A percentile compares a stretch with the other conserved stretches of the same genome.
Conservation (phyloP, 805 yeast species). For the Wickerhamomyces alni region DNA sequence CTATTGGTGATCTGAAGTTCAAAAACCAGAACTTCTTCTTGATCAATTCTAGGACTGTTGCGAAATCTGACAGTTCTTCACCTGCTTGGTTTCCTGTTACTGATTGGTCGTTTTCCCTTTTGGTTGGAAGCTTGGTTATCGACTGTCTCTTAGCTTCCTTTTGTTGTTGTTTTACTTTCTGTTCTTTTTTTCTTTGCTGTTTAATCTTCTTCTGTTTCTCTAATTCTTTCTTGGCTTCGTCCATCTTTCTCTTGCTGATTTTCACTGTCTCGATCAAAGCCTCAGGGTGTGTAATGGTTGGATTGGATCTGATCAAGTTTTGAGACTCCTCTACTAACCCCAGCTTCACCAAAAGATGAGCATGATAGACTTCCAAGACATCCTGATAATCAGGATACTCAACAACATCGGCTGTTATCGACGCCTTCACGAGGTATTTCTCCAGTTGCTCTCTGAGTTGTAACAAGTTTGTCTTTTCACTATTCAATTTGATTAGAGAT, state of each 20-base stretch:
- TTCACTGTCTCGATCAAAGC: constrained; percentile 9
- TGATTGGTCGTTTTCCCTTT: neutral
- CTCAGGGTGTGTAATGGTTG: constrained; percentile 11
- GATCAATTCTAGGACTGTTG: constrained; percentile 11
- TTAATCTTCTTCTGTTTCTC: constrained; percentile 1
- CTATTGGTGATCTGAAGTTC: constrained; percentile 2
- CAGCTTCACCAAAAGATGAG: constrained; percentile 14
- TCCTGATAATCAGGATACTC: constrained; percentile 10
- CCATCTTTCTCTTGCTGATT: constrained; percentile 3
- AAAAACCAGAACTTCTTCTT: constrained; percentile 10
- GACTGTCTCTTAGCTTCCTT: constrained; percentile 2
- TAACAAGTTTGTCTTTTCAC: constrained; percentile 9
- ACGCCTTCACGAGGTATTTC: constrained; percentile 13
- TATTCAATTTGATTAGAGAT: constrained; percentile 19
- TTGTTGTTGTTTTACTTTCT: constrained; percentile 4
- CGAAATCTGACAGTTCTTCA: neutral
- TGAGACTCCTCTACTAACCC: constrained; percentile 18
- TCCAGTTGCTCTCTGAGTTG: constrained; percentile 17
- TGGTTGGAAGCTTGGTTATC: neutral
- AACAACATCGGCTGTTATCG: constrained; percentile 2
- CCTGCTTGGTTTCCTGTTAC: neutral
- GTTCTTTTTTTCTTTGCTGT: constrained; percentile 11
- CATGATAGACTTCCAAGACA: constrained; percentile 19
- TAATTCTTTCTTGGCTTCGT: constrained; percentile 10
- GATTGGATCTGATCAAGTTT: constrained; percentile 14